A percentile compares a stretch with the other conserved stretches of the same genome.
Evolutionary conservation across 2,329 filamentous ascomycete species (phyloP).

Genomic region (Cladobotryum mycophilum): DNA sequence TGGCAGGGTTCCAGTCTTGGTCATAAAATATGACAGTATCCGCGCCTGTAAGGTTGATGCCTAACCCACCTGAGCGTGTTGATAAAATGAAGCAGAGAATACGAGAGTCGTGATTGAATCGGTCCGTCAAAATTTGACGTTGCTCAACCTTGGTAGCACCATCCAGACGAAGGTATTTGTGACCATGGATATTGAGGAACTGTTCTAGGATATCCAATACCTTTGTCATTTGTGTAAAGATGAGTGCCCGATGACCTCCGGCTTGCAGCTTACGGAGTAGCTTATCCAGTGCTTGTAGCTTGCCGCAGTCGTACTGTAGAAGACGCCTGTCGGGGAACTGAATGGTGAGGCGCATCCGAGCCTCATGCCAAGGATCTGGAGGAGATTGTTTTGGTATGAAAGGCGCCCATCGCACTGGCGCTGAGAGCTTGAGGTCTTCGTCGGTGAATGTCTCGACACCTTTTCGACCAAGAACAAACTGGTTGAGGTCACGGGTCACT

Average conservation of each 20-base stretch:
- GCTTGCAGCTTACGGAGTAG: slow-evolving; percentile 81
- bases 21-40: slow-evolving; percentile 99
- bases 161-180: slow-evolving; percentile 93
- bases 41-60: slow-evolving; percentile 93
- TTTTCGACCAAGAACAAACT: slow-evolving; percentile 57
- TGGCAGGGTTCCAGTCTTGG: slow-evolving; percentile 97
- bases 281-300: slow-evolving; percentile 82
- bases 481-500: slow-evolving; percentile 69
- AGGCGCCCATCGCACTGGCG: slow-evolving; percentile 48
- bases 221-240: slow-evolving; percentile 99
- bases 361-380: slow-evolving; percentile 83
- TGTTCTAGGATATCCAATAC: slow-evolving; percentile 96
- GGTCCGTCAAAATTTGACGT: slow-evolving; percentile 87
- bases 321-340: slow-evolving; percentile 95
- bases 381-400: slow-evolving; percentile 51
- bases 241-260: slow-evolving; percentile 86
- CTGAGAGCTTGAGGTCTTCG: slow-evolving; percentile 50
- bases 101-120: slow-evolving; percentile 90
- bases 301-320: slow-evolving; percentile 97
- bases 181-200: slow-evolving; percentile 95
- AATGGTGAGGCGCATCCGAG: slow-evolving; percentile 86
- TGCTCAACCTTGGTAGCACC: slow-evolving; percentile 96
- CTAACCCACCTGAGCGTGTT: slow-evolving; percentile 85
- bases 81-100: slow-evolving; percentile 95
- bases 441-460: slow-evolving; percentile 53